Evolutionary conservation across 768 basidiomycete species (phyloP), one percentile per base, ranked within the genome.

Genomic region (Strobilomyces confusus): DNA sequence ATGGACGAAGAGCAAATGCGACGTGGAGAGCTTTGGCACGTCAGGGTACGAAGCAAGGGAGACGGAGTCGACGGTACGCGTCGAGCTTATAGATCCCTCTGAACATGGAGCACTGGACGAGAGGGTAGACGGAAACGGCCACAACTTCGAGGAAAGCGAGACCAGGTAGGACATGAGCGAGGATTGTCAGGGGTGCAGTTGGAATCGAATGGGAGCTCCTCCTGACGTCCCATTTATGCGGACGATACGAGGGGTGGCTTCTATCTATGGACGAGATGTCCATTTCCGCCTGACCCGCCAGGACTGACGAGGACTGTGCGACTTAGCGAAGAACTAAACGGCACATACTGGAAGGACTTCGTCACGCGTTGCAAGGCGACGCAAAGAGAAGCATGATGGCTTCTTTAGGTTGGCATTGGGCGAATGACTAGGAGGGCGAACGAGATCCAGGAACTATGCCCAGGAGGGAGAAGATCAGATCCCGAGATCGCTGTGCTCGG

Each of bases 1-100:
- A 66, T 89, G 88, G 22, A 84, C 79, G 42, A 80, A 66, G 46
- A 87, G 72, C 49, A 87, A 77, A 29, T 79, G 80, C 23, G 75
- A 53, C 1, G 80, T 81, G 5, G 87, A 84, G 40, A 85, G 68
- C 1, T 58, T 54, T 20, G 59, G 56, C 38, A 51, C 56, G 44
- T 65, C 60, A 29, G 47, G 45, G 19, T 54, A 43, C 33, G 60
- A 70, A 13, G 32, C 60, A n/a, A 66, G 32, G 46, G 66, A 58
- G 49, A 55, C 47, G n/a, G 65, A 57, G 46, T 71, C 68, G 30
- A 48, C 44, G 41, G 59, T 56, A 41, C 29, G 51, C 26, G 59
- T 36, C 32, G 61, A 45, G 49, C 51, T 51, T 38, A 55, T 52
- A 7, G 69, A 63, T 34, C 48, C 61, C 52, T 65, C 65, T 11